A percentile compares a stretch with the other conserved stretches of the same genome.
These are phyloP conservation scores for Mortierella sp. DNA, from an alignment of 371 early-diverging fungal genomes.

Conservation along the genomic window DNA sequence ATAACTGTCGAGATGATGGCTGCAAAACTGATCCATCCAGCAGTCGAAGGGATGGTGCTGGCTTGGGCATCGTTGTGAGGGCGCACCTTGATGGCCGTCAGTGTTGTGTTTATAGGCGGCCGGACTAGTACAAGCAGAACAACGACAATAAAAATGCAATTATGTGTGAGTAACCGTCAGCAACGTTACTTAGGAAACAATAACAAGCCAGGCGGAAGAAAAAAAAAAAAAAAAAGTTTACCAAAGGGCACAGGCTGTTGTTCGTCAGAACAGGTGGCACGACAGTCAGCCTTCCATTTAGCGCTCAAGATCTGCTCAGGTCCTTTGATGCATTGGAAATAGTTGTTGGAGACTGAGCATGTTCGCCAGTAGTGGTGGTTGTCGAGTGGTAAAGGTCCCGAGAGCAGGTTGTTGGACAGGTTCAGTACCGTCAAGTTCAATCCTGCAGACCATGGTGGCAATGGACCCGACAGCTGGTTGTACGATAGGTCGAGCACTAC, in stretches of 20 bases:
- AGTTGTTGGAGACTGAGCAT: constrained; percentile 47
- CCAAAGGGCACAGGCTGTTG: constrained; percentile 32
- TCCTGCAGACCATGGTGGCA: constrained; percentile 38
- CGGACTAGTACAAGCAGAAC: constrained; percentile 25
- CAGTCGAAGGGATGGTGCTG: not conserved
- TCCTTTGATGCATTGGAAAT: constrained; percentile 44
- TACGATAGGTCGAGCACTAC: constrained; percentile 43
- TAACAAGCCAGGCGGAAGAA: too few relatives aligned
- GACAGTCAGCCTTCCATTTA: constrained; percentile 33
- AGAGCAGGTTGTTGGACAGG: constrained; percentile 43
- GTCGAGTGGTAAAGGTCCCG: constrained; percentile 37
- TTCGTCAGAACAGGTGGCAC: constrained; percentile 26
- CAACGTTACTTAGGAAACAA: too few relatives aligned
- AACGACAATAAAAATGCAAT: not conserved
- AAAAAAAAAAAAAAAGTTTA: not conserved
- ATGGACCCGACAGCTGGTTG: constrained; percentile 43
- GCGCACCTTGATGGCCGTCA: constrained; percentile 29
- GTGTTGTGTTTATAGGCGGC: constrained; percentile 31
- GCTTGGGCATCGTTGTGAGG: constrained; percentile 21
- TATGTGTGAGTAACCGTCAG: too few relatives aligned
- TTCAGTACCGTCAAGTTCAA: constrained; percentile 43
- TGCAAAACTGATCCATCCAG: not conserved
- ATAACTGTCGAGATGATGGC: not conserved
- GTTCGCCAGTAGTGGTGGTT: constrained; percentile 35
- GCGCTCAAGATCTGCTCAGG: constrained; percentile 37